Conservation (phyloP, 129 eudicot genomes). For the Centrapalus pauciflorus region DNA sequence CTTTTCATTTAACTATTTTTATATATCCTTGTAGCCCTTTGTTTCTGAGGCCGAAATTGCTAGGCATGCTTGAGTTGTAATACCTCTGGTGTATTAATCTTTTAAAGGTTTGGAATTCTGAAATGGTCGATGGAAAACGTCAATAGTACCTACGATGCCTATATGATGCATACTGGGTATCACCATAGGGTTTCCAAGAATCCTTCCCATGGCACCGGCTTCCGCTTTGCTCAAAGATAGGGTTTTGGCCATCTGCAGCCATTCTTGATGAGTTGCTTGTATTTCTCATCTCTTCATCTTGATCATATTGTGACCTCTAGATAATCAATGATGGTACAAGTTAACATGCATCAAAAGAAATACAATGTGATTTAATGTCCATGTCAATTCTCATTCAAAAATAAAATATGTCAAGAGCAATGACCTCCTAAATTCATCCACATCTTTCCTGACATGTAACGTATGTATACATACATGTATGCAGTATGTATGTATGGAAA, state of each 20-base stretch:
- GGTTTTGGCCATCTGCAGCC: conserved; percentile 40
- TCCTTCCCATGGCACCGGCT: conserved; percentile 55
- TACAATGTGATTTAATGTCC: background rate
- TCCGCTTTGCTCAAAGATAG: conserved; percentile 40
- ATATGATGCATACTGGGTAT: conserved; percentile 27
- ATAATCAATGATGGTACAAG: conserved; percentile 18
- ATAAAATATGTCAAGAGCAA: background rate
- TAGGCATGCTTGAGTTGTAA: conserved; percentile 13
- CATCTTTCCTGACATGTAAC: too few species aligned
- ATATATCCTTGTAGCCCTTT: background rate
- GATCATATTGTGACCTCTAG: conserved; percentile 73
- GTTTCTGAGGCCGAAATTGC: background rate
- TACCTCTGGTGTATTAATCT: too few species aligned
- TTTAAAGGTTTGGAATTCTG: background rate
- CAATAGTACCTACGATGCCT: conserved; percentile 17
- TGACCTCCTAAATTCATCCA: too few species aligned
- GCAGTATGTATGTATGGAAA: too few species aligned
- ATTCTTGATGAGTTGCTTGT: conserved; percentile 41
- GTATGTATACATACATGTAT: background rate
- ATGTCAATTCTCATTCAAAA: background rate
- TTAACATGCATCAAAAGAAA: conserved; percentile 1
- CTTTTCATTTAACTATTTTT: conserved; percentile 5
- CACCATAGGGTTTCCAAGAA: conserved; percentile 37
- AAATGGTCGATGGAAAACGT: background rate
- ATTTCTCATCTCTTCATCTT: conserved; percentile 69